Conservation (phyloP, 1,284 basidiomycete species). For the Cerioporus squamosus region DNA sequence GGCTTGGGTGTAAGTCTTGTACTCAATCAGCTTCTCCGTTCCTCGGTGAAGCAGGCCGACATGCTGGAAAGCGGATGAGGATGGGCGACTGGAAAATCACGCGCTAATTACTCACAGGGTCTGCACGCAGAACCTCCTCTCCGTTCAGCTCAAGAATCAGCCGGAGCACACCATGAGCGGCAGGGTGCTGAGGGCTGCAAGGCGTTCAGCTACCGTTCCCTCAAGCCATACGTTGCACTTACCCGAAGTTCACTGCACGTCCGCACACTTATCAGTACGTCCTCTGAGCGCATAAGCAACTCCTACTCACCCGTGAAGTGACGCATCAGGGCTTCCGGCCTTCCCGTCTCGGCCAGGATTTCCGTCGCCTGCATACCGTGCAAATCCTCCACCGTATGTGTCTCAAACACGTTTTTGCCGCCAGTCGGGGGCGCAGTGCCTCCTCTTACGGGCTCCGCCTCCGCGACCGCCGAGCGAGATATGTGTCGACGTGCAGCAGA, state of each 20-base stretch:
- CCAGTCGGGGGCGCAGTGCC: conserved; percentile 33
- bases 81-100: background rate
- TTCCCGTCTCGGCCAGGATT: conserved; percentile 77
- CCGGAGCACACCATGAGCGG: conserved; percentile 97
- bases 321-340: conserved; percentile 83
- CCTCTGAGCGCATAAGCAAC: conserved; percentile 9
- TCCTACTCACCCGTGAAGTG: conserved; percentile 83
- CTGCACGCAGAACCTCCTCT: conserved; percentile 90
- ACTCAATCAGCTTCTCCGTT: conserved; percentile 99
- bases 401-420: conserved; percentile 57
- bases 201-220: conserved; percentile 4
- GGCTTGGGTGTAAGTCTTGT: conserved; percentile 98
- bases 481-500: conserved; percentile 27
- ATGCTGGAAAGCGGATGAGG: conserved; percentile 61
- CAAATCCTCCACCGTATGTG: conserved; percentile 80
- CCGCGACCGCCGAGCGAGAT: conserved; percentile 27
- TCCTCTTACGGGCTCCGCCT: conserved; percentile 30
- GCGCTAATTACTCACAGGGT: conserved; percentile 64
- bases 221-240: no score
- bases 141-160: conserved; percentile 98
- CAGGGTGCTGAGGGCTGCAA: conserved; percentile 92
- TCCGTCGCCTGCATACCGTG: conserved; percentile 79
- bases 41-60: conserved; percentile 97
- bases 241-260: conserved; percentile 86
- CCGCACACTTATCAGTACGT: conserved; percentile 5